Conservation (phyloP, 441 rosid species). For the Mallotus repandus region DNA sequence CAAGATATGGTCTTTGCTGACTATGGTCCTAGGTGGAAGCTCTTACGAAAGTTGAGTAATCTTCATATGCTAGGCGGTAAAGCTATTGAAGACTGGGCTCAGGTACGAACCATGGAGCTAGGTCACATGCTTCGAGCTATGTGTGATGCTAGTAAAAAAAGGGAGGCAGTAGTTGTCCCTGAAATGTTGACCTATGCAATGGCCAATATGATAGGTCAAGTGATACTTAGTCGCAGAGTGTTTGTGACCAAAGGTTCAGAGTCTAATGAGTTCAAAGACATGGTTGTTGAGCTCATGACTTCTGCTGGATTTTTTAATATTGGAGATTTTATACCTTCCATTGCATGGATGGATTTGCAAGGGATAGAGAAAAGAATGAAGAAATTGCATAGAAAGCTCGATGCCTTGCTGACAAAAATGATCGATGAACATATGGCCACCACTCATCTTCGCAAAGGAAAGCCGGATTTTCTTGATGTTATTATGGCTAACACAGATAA, state of each 20-base stretch:
- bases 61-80: constrained; percentile 63
- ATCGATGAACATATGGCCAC: constrained; percentile 44
- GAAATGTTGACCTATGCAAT: constrained; percentile 48
- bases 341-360: constrained; percentile 70
- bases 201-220: constrained; percentile 58
- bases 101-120: constrained; percentile 34
- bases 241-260: constrained; percentile 46
- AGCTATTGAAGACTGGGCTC: constrained; percentile 52
- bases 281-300: constrained; percentile 76
- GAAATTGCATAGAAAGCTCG: constrained; percentile 50
- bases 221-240: constrained; percentile 50
- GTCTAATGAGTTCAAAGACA: constrained; percentile 57
- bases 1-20: constrained; percentile 61
- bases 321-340: constrained; percentile 63
- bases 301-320: constrained; percentile 53
- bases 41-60: constrained; percentile 51
- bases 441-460: constrained; percentile 31
- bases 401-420: constrained; percentile 45
- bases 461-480: constrained; percentile 54
- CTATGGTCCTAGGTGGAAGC: constrained; percentile 53
- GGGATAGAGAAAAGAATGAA: constrained; percentile 59
- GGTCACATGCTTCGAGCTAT: constrained; percentile 53
- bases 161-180: constrained; percentile 40
- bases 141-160: constrained; percentile 32
- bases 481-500: constrained; percentile 39